Conservation (phyloP, 495 filamentous ascomycete species). For the Aspergillus heteromorphus region DNA sequence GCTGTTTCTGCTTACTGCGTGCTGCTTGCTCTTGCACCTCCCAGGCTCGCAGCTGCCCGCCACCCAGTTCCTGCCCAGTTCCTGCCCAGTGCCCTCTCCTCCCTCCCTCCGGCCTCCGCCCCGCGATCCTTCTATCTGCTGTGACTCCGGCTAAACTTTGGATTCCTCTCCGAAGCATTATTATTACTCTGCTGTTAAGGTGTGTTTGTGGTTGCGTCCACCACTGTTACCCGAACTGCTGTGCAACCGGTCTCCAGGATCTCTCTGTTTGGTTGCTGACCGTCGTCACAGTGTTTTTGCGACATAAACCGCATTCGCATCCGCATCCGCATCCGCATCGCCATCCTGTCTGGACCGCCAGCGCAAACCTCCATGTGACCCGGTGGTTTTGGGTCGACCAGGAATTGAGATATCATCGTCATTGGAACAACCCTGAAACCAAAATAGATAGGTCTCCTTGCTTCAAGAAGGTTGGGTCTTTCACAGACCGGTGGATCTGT, state of each 20-base stretch:
- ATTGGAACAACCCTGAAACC: conserved; percentile 6
- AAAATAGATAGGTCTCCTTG: conserved; percentile 19
- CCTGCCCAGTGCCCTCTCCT: not conserved
- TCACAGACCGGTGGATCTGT: conserved; percentile 13
- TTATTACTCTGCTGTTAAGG: not conserved
- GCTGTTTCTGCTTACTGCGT: not conserved
- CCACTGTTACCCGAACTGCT: too few relatives aligned
- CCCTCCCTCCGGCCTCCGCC: not conserved
- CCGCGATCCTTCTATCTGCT: not conserved
- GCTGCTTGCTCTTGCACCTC: not conserved
- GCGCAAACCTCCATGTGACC: conserved; percentile 1
- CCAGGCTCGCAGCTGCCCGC: conserved; percentile 16
- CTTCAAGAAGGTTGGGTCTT: conserved; percentile 24
- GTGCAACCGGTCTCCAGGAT: not conserved
- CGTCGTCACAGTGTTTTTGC: not conserved
- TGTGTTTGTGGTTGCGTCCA: not conserved
- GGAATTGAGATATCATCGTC: conserved; percentile 4
- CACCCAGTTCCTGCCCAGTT: not conserved
- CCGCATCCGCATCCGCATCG: not conserved
- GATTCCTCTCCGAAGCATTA: too few relatives aligned
- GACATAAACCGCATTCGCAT: not conserved
- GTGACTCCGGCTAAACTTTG: not conserved
- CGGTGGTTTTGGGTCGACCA: not conserved
- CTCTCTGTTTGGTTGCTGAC: not conserved
- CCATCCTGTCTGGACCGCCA: conserved; percentile 2